Evolutionary conservation across 257 asterid species (phyloP), one percentile per base, ranked within the genome.

Genomic region (Solanum paucissectum): DNA sequence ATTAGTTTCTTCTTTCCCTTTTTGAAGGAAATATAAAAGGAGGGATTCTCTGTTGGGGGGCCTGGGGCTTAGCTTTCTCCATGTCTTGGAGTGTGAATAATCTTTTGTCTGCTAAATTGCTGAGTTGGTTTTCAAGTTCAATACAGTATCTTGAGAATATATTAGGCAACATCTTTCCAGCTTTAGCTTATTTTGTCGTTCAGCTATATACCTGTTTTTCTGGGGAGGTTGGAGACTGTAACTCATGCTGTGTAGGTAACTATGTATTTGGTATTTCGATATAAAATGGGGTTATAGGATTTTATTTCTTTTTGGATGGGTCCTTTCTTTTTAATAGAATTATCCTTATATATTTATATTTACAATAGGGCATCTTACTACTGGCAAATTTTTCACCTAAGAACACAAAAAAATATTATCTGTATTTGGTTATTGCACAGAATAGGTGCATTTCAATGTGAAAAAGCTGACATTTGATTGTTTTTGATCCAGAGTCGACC

Each of bases 401-500:
- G 68, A 46, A 4, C 68, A 46, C 40, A 27, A 81, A 9, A 10
- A 14, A 46, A 29, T 46, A 46, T 81, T n/a, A 32, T 86, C 42
- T 21, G 3, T 32, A n/a, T 38, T 86, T 74, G 29, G 36, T 75
- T 46, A 21, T 37, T 60, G 86, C 58, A 14, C 86, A 9, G 64
- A 79, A 44, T 79, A 79, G 29, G 27, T 81, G 66, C 85, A 46
- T 46, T 18, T 32, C 68, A 46, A 81, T 29, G 85, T 81, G 85
- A 18, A 5, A 29, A 27, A 81, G 1, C 85, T 81, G 85, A 81
- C 12, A 81, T 81, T 46, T 81, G 40, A 34, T 29, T 81, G 27
- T 81, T 34, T 81, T 90, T 85, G 72, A 76, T 92, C 86, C 93
- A 96, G 99, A 96, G 99, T 88, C 98, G 99, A 37, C 99, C 99